Evolutionary conservation across 306 rosid species (phyloP), one percentile per base, ranked within the genome.

Genomic region (Dicorynia guianensis): DNA sequence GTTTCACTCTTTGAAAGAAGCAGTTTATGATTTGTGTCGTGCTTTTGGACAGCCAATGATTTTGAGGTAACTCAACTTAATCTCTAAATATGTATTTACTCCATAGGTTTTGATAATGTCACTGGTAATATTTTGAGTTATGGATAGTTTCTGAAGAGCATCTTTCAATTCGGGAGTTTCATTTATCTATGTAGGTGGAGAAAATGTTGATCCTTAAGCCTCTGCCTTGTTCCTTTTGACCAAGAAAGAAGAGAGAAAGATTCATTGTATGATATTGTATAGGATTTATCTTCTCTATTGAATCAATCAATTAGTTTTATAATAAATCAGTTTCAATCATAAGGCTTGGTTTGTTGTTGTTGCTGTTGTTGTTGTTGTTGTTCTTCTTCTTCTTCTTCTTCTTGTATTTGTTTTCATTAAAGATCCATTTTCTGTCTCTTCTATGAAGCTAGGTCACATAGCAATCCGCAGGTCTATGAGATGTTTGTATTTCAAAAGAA

Each of bases 1-100:
- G 91, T 80, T 74, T 66, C 81, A 52, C 47, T 87, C 91, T 56
- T 50, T 87, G 74, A 84, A 82, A 70, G 77, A 76, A 49, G 89
- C 85, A 34, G 50, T 81, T 65, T 80, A 53, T 68, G 83, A 77
- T 79, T 56, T 84, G 82, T 79, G 79, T 78, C 73, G 33, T 8
- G 83, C 87, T 47, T 84, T 82, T 54, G 80, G 48, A 55, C 84
- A 84, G 70, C 91, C 89, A 8, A 66, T 87, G 39, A 87, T 87
- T 65, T 77, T 82, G 52, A 87, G 91, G 91, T 87, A 82, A 71
- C 14, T 66, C 14, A 6, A 25, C 18, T 25, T 25, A 25, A 25
- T 25, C 30, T 25, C 30, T 25, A 49, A 6, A 73, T 14, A 47
- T 35, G 13, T 36, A 25, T 36, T 8, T 57, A 8, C 47, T 18